Base-by-base conservation (phyloP, 139 green algal genomes). In the Chlorella sp. region DNA sequence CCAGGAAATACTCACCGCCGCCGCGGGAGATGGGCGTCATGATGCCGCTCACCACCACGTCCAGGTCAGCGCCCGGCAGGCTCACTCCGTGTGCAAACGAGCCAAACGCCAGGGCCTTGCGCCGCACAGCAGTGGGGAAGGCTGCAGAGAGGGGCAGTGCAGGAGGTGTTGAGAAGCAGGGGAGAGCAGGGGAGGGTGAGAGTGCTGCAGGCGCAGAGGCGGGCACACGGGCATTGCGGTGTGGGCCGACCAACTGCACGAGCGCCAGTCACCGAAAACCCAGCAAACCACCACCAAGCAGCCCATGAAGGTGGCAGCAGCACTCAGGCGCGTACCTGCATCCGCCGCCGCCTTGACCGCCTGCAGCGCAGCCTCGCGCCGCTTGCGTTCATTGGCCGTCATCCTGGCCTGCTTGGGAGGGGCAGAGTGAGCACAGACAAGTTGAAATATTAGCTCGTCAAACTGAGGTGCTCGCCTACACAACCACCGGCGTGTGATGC, bases 11-110 rank as follows among this genome's bases (percentile, higher is more conserved):
- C 60, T 64, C 78, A 83, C 79, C 79, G 51, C 80, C 80, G 4
- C 67, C 67, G 14, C 48, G 28, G 5, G 80, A n/a, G 20, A 81
- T 80, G 54, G 81, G 70, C 38, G 54, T 86, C 68, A 86, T 86
- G 24, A 86, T n/a, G 34, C 70, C 72, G 2, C 72, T 81, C 14
- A 81, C 32, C 56, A 81, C 81, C 17, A 86, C 30, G 56, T 86
- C 81, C 40, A 86, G 56, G 81, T 81, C 81, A 19, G 81, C 70
- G 16, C 81, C 70, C 2, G 62, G 69, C 40, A 86, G 56, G 32
- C 44, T 58, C 22, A 86, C 56, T 19, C 81, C 81, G 22, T 86
- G 81, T 28, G 62, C 56, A 28, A 30, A 75, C 5, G 46, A 73
- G 40, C 81, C 81, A 80, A 86, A 86, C 19, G 54, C n/a, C 36